Percentiles rank a stretch among this genome's conserved stretches.
Evolutionary conservation across 1,284 basidiomycete genomes (phyloP).

Genomic region (Cryptococcus sp.): DNA sequence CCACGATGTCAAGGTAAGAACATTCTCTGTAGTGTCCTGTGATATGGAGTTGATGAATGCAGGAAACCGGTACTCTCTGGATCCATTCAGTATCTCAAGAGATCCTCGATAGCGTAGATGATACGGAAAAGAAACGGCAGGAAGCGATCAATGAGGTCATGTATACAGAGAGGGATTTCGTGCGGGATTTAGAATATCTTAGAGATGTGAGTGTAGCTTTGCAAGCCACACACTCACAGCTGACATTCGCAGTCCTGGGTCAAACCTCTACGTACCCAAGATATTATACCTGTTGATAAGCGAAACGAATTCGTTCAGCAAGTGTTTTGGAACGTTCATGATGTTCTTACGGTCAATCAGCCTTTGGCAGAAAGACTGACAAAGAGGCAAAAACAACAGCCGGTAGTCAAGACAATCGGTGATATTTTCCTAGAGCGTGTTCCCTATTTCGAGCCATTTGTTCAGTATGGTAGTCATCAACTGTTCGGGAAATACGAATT

Average conservation of each 20-base stretch:
- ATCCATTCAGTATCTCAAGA: conserved; percentile 94
- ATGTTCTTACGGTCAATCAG: conserved; percentile 87
- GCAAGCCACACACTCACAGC: not conserved
- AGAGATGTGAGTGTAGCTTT: conserved; percentile 65
- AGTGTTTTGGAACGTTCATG: conserved; percentile 97
- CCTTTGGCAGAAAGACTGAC: conserved; percentile 86
- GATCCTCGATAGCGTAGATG: conserved; percentile 84
- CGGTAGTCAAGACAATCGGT: conserved; percentile 85
- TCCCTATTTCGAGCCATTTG: conserved; percentile 85
- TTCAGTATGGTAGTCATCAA: conserved; percentile 93
- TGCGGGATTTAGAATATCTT: conserved; percentile 95
- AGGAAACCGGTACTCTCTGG: conserved; percentile 93
- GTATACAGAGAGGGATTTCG: conserved; percentile 97
- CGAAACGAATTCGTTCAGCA: conserved; percentile 85
- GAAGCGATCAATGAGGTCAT: conserved; percentile 99
- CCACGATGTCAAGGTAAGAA: conserved; percentile 67
- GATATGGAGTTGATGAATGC: conserved; percentile 9
- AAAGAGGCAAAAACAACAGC: conserved; percentile 90
- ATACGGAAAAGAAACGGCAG: conserved; percentile 91
- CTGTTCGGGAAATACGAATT: conserved; percentile 98
- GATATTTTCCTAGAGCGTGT: conserved; percentile 88
- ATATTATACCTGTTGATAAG: conserved; percentile 71
- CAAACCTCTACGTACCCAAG: conserved; percentile 66
- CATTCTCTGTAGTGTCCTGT: not conserved
- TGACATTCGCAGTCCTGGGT: conserved; percentile 69